Evolutionary conservation across 1,284 basidiomycete genomes (phyloP).

Genomic region (Exsudoporus floridanus): DNA sequence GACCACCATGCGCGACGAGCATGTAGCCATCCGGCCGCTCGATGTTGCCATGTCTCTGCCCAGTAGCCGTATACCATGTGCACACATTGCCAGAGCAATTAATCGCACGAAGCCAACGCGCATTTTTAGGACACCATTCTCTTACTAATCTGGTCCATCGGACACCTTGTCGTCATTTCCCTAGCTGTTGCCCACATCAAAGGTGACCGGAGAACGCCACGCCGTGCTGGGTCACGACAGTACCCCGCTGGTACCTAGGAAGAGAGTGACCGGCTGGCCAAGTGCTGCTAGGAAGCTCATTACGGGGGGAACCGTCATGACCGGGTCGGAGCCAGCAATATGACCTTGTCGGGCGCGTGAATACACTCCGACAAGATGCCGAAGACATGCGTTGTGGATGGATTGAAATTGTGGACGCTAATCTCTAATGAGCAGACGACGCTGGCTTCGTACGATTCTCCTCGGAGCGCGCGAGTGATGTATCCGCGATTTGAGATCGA

Average conservation of each 20-base stretch:
- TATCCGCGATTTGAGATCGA: conserved; percentile 19
- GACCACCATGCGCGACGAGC: neutral
- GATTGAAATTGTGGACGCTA: conserved; percentile 21
- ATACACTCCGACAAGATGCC: conserved; percentile 9
- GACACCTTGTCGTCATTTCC: conserved; percentile 7
- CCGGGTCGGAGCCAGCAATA: conserved; percentile 16
- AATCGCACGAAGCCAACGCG: conserved; percentile 25
- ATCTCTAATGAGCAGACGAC: conserved; percentile 16
- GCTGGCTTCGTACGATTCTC: conserved; percentile 18
- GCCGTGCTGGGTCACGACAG: neutral
- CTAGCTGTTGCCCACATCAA: conserved; percentile 7
- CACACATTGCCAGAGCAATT: conserved; percentile 17
- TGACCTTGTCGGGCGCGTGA: conserved; percentile 22
- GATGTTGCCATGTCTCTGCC: neutral
- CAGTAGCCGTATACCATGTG: conserved; percentile 6
- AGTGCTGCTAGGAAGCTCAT: neutral
- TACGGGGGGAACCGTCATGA: neutral
- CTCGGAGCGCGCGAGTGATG: conserved; percentile 20
- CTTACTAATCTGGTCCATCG: conserved; percentile 24
- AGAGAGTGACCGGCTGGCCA: neutral
- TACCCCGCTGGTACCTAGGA: neutral
- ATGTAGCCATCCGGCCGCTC: neutral
- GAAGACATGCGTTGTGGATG: conserved; percentile 12
- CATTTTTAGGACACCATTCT: conserved; percentile 16
- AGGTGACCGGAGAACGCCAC: conserved; percentile 26